A percentile compares a stretch with the other conserved stretches of the same genome.
phyloP scores from a whole-genome alignment of 148 eudicot species.

The Spergularia marina region DNA sequence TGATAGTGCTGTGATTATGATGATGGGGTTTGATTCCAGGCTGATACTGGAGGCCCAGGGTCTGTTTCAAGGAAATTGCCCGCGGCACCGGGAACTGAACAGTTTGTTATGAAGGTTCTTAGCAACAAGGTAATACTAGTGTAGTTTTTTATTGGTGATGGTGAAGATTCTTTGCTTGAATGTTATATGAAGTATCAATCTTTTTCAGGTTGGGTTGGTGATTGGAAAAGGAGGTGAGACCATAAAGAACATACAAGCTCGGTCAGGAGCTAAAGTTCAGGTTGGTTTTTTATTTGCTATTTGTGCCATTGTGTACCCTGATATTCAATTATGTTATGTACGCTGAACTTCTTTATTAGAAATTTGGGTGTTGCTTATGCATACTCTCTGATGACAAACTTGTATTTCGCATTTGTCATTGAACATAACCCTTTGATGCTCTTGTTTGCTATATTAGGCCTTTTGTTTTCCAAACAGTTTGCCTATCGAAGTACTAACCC shows the following conservation, averaged over 20 bases:
- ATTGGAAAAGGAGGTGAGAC: constrained; percentile 99
- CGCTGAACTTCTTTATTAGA: background rate
- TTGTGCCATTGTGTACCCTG: background rate
- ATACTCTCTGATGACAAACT: background rate
- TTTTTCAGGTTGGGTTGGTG: constrained; percentile 86
- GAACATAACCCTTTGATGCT: background rate
- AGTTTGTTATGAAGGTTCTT: constrained; percentile 56
- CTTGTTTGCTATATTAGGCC: background rate
- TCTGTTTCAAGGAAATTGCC: constrained; percentile 53
- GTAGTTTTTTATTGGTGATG: background rate
- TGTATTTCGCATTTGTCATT: background rate
- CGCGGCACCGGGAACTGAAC: constrained; percentile 59
- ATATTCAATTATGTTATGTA: background rate
- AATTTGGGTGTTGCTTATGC: background rate
- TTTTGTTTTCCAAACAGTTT: background rate
- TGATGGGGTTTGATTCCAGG: constrained; percentile 40
- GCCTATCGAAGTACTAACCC: background rate
- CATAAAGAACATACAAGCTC: constrained; percentile 82
- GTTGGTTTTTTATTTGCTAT: constrained; percentile 25
- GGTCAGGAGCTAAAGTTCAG: constrained; percentile 93
- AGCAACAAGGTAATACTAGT: constrained; percentile 66
- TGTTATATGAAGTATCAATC: background rate
- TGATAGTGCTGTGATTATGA: background rate
- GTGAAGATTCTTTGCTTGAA: background rate
- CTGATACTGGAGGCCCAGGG: constrained; percentile 82